Base-by-base conservation (phyloP, 2,329 filamentous ascomycete genomes). In the Pseudogymnoascus sp. region DNA sequence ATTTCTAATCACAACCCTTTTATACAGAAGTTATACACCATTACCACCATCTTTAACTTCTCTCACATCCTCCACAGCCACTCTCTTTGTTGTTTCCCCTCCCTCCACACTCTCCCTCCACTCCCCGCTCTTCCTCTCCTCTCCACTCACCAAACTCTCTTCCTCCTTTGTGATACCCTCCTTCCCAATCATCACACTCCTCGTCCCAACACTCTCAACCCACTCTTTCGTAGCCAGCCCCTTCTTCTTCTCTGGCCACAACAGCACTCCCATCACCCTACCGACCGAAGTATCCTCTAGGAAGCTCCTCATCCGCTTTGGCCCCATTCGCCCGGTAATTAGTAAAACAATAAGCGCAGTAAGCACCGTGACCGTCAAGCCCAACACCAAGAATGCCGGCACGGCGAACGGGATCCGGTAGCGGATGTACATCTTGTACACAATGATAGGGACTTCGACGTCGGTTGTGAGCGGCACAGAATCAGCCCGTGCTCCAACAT, bases 71-170 rank as follows among this genome's bases (percentile, higher is more conserved):
- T n/a, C 20, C 14, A 15, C 22, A 47, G 15, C 22, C 12, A 47
- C 66, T 64, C 38, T 65, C 41, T 47, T 47, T 20, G 6, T 25
- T 14, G 20, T n/a, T 22, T 47, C 41, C 4, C 20, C 41, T n/a
- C 14, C 41, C 20, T 28, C 41, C 12, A 20, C 9, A 20, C 38
- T 22, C 18, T 22, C 15, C 18, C 38, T 22, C 38, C 18, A 14
- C 18, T 22, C 38, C 9, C 18, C 41, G n/a, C 20, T n/a, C 41
- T 28, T 28, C 22, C 41, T 47, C 12, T 47, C 22, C 22, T 47
- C 38, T 4, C 18, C 18, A 22, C 38, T 4, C 4, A 41, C 38
- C 18, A 41, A 41, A 14, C 38, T 12, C 9, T 20, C 37, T 4
- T 41, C 38, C 9, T 41, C 41, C 22, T 47, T 47, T 14, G 20